Percentiles rank a stretch among this genome's conserved stretches.
Evolutionary conservation across 257 asterid genomes (phyloP).

Genomic region (Solanum neorickii): DNA sequence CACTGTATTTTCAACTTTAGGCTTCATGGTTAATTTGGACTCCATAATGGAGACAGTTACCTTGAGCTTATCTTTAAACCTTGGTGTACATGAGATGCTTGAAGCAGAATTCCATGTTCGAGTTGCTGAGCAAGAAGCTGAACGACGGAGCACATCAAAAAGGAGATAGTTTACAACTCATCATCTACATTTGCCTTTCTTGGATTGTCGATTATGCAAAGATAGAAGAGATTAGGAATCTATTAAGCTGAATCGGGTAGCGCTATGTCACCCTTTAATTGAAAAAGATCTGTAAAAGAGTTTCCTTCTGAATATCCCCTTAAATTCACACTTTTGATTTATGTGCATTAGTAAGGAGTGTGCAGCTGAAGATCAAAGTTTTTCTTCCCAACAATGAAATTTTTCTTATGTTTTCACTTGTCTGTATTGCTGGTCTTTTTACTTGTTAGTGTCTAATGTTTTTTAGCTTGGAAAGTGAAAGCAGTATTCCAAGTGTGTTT

Average conservation of each 20-base stretch:
- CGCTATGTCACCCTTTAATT: neutral
- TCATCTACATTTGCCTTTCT: neutral
- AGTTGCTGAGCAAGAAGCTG: conserved; percentile 86
- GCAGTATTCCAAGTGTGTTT: neutral
- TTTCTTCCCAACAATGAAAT: neutral
- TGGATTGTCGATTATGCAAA: neutral
- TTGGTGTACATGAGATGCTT: conserved; percentile 77
- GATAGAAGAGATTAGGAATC: neutral
- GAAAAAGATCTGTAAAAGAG: neutral
- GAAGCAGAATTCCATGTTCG: conserved; percentile 71
- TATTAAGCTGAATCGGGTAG: neutral
- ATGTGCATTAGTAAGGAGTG: neutral
- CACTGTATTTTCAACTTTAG: conserved; percentile 57
- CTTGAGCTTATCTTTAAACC: conserved; percentile 39
- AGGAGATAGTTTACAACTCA: conserved; percentile 21
- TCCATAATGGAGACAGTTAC: conserved; percentile 35
- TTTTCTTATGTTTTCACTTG: neutral
- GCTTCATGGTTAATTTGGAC: conserved; percentile 60
- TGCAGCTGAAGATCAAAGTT: neutral
- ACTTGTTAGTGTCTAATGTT: neutral
- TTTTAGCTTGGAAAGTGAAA: neutral
- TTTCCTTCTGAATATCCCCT: neutral
- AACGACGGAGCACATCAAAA: conserved; percentile 34
- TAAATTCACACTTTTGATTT: neutral
- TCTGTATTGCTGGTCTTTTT: neutral